Evolutionary conservation across 495 filamentous ascomycete genomes (phyloP), one percentile per base, ranked within the genome.

Genomic region (Recurvomyces mirabilis): DNA sequence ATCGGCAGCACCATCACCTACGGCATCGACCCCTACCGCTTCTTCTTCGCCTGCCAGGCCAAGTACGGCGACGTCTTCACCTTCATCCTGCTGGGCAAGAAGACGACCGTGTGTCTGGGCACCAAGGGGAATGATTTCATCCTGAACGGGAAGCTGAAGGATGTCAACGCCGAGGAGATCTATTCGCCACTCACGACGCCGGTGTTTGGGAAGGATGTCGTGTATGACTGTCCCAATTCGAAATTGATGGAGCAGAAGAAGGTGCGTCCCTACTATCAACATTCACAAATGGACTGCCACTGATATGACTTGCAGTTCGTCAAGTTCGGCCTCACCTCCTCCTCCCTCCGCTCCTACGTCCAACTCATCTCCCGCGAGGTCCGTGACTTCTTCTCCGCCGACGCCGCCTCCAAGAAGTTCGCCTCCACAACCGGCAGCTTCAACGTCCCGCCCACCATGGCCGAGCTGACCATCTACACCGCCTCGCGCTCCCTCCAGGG

Each of bases 201-300:
- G 42, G 72, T 78, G 1, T 81, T 79, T 60, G 77, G 77, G 20
- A 69, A 65, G 41, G 64, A 77, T 61, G 76, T 81, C 12, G 74
- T 79, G 18, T 81, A 79, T 48, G 77, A 79, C 52, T 79, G 75
- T 57, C 73, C 77, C 4, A 78, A 78, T 56, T 61, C 75, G 11
- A 78, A 78, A 57, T 63, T 81, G 35, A 78, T 81, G 76, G 76
- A 81, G 56, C 77, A 81, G 62, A 81, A 81, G 60, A 79, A 77
- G 66, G 75, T 74, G 51, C 43, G 50, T n/a, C 21, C 37, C 2
- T 28, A n/a, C 17, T 17, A 22, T 5, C 3, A 17, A 15, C 22
- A 10, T 15, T 13, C 19, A 3, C 12, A 20, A 22, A 26, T 6
- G 17, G 13, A 5, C 10, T 17, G 23, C 14, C 9, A 44, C 30